Evolutionary conservation across 345 rosid species (phyloP).

Genomic region (Citrus mangshanensis): DNA sequence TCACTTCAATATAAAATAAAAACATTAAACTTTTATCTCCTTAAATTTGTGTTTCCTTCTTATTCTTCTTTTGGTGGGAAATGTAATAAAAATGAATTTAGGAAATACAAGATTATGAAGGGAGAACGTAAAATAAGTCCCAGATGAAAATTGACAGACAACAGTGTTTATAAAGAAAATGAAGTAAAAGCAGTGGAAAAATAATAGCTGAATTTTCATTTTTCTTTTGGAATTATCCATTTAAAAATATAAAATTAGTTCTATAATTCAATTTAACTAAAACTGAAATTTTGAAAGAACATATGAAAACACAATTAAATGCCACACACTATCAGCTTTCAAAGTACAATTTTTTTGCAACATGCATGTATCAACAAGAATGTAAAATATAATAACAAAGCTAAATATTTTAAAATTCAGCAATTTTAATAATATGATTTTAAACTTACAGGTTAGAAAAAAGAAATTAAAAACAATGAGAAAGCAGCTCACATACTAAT

Average conservation of each 20-base stretch:
- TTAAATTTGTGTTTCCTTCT: not conserved
- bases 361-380: not conserved
- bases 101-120: not conserved
- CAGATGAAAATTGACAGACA: not conserved
- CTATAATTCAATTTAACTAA: not conserved
- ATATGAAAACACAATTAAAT: not conserved
- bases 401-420: not conserved
- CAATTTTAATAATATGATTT: not conserved
- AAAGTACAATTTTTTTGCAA: not conserved
- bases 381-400: not conserved
- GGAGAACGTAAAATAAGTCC: not conserved
- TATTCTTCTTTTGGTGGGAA: not conserved
- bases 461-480: not conserved
- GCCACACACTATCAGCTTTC: not conserved
- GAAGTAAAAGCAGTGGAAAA: not conserved
- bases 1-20: not conserved
- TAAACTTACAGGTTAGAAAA: not conserved
- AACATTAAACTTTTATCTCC: not conserved
- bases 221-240: not conserved
- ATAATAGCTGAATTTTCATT: not conserved
- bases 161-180: not conserved
- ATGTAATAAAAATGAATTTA: not conserved
- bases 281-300: not conserved
- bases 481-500: not conserved
- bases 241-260: not conserved